These are phyloP conservation scores for Astrothelium macrocarpum DNA, from an alignment of 495 filamentous ascomycete genomes.

Conservation along the genomic window DNA sequence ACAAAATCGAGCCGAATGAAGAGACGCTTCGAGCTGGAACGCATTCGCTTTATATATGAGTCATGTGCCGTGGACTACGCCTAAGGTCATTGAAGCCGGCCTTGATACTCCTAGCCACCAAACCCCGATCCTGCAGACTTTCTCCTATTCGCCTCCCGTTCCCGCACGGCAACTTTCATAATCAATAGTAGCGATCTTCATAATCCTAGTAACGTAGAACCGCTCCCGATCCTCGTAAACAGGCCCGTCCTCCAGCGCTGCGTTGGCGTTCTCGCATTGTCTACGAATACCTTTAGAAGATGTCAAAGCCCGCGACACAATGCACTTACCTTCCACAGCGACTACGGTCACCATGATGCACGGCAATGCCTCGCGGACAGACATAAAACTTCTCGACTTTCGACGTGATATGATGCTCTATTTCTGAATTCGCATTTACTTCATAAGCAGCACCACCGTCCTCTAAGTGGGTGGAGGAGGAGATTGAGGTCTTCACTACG, in stretches of 20 bases:
- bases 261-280: conserved; percentile 10
- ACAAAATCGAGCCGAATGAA: too few species aligned
- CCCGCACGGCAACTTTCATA: not conserved
- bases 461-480: not conserved
- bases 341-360: conserved; percentile 21
- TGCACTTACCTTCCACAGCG: too few species aligned
- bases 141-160: not conserved
- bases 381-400: conserved; percentile 22
- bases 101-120: too few species aligned
- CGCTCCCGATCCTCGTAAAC: not conserved
- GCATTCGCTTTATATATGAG: too few species aligned
- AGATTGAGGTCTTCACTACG: conserved; percentile 15
- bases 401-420: conserved; percentile 15
- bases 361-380: conserved; percentile 24
- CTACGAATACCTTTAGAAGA: too few species aligned
- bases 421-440: conserved; percentile 6
- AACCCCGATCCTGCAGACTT: too few species aligned
- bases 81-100: too few species aligned
- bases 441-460: not conserved
- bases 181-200: not conserved
- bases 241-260: not conserved
- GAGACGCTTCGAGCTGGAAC: too few species aligned
- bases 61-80: too few species aligned
- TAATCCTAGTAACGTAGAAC: not conserved
- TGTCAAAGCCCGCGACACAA: too few species aligned